These are phyloP conservation scores for Xylariaceae sp. DNA, from an alignment of 2,329 filamentous ascomycete genomes.

Conservation along the genomic window DNA sequence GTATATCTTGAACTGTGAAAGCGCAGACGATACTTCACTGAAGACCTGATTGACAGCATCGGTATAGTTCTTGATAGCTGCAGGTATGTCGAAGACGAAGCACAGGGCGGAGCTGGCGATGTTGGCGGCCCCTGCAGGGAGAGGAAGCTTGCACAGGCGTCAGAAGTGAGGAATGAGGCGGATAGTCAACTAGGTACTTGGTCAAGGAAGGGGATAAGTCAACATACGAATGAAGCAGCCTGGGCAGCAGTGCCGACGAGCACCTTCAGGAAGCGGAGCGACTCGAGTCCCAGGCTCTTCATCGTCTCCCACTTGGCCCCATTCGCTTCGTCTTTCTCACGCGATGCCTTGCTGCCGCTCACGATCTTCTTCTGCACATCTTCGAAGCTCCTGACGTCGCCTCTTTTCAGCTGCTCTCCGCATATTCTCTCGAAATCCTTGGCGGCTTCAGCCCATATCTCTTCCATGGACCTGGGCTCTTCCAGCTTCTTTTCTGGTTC, in stretches of 20 bases:
- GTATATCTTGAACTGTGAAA: conserved; percentile 19
- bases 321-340: conserved; percentile 2
- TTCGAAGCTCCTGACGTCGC: conserved; percentile 16
- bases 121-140: conserved; percentile 11
- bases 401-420: conserved; percentile 13
- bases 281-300: conserved; percentile 15
- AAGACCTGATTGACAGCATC: conserved; percentile 16
- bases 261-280: conserved; percentile 18
- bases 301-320: conserved; percentile 16
- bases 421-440: conserved; percentile 14
- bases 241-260: conserved; percentile 16
- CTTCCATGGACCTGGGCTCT: conserved; percentile 1
- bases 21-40: conserved; percentile 12
- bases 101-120: conserved; percentile 12
- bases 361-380: conserved; percentile 15
- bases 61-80: conserved; percentile 14
- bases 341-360: conserved; percentile 5
- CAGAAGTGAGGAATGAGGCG: too few relatives aligned
- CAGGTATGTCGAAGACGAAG: conserved; percentile 19
- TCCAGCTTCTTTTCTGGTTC: background rate
- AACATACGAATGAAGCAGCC: conserved; percentile 13
- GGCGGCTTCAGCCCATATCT: conserved; percentile 10
- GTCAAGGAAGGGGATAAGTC: conserved; percentile 1
- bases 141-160: conserved; percentile 11
- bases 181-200: too few relatives aligned